Evolutionary conservation across 140 eudicot species (phyloP), one percentile per base, ranked within the genome.

Genomic region (Senecio squalidus): DNA sequence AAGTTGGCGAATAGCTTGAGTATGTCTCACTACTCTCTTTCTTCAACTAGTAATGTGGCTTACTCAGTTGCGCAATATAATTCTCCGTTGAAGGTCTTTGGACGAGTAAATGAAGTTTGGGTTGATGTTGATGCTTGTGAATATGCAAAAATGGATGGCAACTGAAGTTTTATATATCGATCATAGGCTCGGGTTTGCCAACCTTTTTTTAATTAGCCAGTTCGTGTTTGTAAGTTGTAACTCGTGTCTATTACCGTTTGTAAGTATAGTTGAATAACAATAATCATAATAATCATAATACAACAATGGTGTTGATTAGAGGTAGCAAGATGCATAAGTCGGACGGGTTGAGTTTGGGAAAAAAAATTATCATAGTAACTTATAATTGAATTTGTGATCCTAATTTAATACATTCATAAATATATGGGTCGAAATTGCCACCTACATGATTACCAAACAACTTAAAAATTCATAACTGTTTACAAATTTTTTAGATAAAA

Each of bases 101-200:
- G 86, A 20, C 86, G 95, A 36, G 66, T 82, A 11, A 90, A 90
- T 79, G 97, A 90, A 70, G 94, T 90, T 3, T 90, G 97, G 97
- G 80, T 86, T 47, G 91, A 86, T 21, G 67, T 90, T 34, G 70
- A 68, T 51, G 93, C 92, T 4, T 90, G 95, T 43, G 60, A 64
- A 20, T 65, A 83, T 2, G 36, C 55, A 66, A 62, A 48, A 13
- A 49, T 78, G 22, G 85, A 91, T 58, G 67, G 84, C 0, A 76
- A 76, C 60, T 89, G 78, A 82, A 54, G 55, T 3, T 59, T 48
- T 24, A 27, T 52, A 34, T 59, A 34, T 95, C 95, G 4, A 51
- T 14, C 9, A 18, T 13, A 21, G 34, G 66, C 51, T 23, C 29
- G 31, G 45, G 74, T 58, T 57, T 21, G 54, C 52, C 49, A 29